Percentiles rank a stretch among this genome's conserved stretches.
phyloP scores from a whole-genome alignment of 192 early-diverging fungal genomes.

The Umbelopsis ramanniana region DNA sequence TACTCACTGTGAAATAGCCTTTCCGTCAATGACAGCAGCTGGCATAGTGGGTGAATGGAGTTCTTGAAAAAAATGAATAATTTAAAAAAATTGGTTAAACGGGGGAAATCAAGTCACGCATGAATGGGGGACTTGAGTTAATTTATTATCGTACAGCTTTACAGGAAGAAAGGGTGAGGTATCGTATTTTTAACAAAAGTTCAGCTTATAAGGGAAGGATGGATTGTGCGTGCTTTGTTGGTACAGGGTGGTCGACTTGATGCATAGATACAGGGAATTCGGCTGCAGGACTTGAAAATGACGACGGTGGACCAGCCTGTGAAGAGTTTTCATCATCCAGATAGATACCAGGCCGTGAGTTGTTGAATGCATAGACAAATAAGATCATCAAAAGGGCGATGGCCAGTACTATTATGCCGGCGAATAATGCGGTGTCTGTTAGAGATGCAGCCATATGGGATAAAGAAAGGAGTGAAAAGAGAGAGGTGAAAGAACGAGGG shows the following conservation, averaged over 20 bases:
- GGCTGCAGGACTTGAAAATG: neutral
- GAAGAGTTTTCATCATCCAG: neutral
- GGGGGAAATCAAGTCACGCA: too few relatives aligned
- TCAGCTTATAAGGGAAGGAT: neutral
- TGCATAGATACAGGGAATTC: neutral
- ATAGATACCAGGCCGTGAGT: conserved; percentile 1
- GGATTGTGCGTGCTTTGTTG: neutral
- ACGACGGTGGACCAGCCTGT: neutral
- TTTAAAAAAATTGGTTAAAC: neutral
- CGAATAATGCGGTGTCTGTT: conserved; percentile 17
- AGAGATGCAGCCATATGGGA: neutral
- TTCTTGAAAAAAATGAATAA: neutral
- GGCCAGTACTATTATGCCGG: neutral
- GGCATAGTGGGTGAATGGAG: conserved; percentile 35
- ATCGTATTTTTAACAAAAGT: neutral
- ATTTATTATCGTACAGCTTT: neutral
- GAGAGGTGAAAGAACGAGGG: neutral
- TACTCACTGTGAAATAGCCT: conserved; percentile 76
- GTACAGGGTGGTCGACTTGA: neutral
- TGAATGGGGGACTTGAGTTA: too few relatives aligned
- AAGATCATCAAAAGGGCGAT: conserved; percentile 1
- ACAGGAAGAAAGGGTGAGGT: neutral
- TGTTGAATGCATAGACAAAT: neutral
- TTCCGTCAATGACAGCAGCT: conserved; percentile 78
- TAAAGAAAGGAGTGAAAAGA: conserved; percentile 8